These are phyloP conservation scores for Rhodomyrtus tomentosa DNA, from an alignment of 345 rosid genomes.

Conservation along the genomic window DNA sequence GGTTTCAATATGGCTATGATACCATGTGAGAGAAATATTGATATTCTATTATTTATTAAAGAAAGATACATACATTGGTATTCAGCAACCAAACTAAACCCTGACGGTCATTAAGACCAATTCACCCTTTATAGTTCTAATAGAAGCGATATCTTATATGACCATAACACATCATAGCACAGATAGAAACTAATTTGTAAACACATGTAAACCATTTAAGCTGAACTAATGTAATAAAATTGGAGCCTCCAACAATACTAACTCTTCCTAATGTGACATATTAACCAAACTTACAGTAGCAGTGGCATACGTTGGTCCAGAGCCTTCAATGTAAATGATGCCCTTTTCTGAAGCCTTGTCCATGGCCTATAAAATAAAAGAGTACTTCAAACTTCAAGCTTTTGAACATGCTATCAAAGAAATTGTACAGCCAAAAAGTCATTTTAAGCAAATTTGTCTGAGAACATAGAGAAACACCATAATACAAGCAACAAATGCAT, in stretches of 20 bases:
- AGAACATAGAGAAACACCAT: neutral
- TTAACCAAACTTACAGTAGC: slow-evolving; percentile 35
- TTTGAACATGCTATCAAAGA: neutral
- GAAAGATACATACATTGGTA: too few relatives aligned
- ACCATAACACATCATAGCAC: neutral
- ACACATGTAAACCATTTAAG: neutral
- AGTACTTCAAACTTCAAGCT: neutral
- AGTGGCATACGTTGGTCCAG: slow-evolving; percentile 96
- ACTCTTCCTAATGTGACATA: neutral
- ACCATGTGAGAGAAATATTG: too few relatives aligned
- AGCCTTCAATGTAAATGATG: slow-evolving; percentile 63
- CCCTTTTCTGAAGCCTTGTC: slow-evolving; percentile 60
- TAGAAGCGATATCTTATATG: neutral
- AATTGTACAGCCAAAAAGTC: neutral
- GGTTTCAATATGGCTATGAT: too few relatives aligned
- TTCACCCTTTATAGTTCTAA: too few relatives aligned
- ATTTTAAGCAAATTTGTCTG: neutral
- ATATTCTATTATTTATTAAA: too few relatives aligned
- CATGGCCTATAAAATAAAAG: slow-evolving; percentile 55
- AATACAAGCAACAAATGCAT: neutral
- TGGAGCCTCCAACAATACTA: neutral
- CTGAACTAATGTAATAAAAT: neutral
- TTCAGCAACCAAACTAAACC: too few relatives aligned
- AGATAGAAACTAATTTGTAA: neutral
- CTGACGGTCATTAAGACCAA: too few relatives aligned